Evolutionary conservation across 2,329 filamentous ascomycete species (phyloP), one percentile per base, ranked within the genome.

Genomic region (Teratosphaeria gauchensis): DNA sequence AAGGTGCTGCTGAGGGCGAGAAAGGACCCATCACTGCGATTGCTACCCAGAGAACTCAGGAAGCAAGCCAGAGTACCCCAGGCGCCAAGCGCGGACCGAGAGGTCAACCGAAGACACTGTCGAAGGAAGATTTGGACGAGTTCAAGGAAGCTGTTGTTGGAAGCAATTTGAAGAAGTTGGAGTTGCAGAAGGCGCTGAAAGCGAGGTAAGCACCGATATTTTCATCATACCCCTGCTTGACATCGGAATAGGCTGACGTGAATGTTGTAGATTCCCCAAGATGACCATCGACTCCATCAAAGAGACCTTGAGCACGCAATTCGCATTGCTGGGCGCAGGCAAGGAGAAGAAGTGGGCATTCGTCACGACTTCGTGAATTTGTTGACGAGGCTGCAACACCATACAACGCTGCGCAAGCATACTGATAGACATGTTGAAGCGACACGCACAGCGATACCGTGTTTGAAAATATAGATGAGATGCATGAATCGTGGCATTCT

Each of bases 171-270:
- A 88, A 84, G 46, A 94, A 94, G 74, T 73, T 85, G 1, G 89
- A 88, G 7, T 75, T 94, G 65, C 79, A 90, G 8, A 89, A 92
- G 71, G 80, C 87, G 4, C 73, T 95, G 61, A 89, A 90, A 72
- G 86, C 87, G 69, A 80, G 84, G 76, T 83, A 72, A 60, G 76
- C 66, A n/a, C 14, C 21, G 8, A 7, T 24, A 30, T 21, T 24
- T 19, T 31, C n/a, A 14, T 19, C 31, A 11, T 4, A 24, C 8
- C 3, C 48, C n/a, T 16, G 11, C 35, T 14, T n/a, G 1, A 42
- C 11, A 28, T 2, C 4, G 35, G 12, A 16, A 7, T n/a, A 53
- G 5, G 24, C 51, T 53, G n/a, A 31, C 51, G 9, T 30, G 30
- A 11, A n/a, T 19, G 24, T 8, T 4, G 12, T 64, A 83, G 81